A percentile compares a stretch with the other conserved stretches of the same genome.
Conservation (phyloP, 768 basidiomycete species). For the Mycena chlorophos region DNA sequence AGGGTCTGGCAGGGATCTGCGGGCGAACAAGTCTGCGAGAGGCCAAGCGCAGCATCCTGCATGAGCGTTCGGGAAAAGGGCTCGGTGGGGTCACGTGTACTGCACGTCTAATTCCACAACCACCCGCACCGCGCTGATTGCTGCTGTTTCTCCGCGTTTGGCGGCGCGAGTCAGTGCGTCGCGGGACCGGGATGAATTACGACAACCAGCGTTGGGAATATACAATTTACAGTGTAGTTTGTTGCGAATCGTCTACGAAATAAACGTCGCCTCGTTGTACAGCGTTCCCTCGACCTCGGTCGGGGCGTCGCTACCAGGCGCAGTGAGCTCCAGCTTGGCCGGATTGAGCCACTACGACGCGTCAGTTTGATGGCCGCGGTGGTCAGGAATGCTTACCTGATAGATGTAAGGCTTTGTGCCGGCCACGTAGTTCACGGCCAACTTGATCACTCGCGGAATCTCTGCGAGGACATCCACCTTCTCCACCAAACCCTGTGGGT, state of each 20-base stretch:
- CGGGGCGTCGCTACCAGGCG: slow-evolving; percentile 40
- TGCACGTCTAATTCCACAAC: no score
- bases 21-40: slow-evolving; percentile 31
- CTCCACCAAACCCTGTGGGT: slow-evolving; percentile 78
- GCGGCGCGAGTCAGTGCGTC: no score
- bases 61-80: no score
- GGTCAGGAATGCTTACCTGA: slow-evolving; percentile 57
- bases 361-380: slow-evolving; percentile 5
- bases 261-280: slow-evolving; percentile 92
- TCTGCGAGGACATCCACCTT: slow-evolving; percentile 96
- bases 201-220: neutral
- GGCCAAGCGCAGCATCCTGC: slow-evolving; percentile 55
- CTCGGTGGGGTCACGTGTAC: no score
- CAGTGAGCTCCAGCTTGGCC: slow-evolving; percentile 42
- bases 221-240: neutral
- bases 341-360: slow-evolving; percentile 48
- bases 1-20: slow-evolving; percentile 11
- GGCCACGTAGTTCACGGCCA: slow-evolving; percentile 90
- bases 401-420: slow-evolving; percentile 94
- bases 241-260: slow-evolving; percentile 50
- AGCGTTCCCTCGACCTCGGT: slow-evolving; percentile 62
- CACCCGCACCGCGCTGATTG: no score
- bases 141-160: neutral
- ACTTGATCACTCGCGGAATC: slow-evolving; percentile 89
- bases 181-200: slow-evolving; percentile 17